Evolutionary conservation across 139 green algal species (phyloP).

Genomic region (Chlorella sp.): DNA sequence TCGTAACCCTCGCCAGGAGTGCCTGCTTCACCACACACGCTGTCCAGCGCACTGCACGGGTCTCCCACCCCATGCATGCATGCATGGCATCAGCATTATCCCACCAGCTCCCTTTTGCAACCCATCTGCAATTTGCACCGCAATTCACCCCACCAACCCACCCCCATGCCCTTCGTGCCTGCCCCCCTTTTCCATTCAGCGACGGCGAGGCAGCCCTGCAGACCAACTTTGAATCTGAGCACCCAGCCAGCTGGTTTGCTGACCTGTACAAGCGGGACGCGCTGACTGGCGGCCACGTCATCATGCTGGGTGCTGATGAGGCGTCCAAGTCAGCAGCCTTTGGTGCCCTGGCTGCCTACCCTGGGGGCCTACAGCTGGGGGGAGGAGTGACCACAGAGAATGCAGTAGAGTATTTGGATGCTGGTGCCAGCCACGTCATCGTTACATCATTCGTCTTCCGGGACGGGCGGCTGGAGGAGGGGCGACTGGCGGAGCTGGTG

Average conservation of each 20-base stretch:
- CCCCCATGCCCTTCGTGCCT: neutral
- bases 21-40: neutral
- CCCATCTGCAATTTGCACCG: neutral
- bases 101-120: neutral
- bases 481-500: constrained; percentile 82
- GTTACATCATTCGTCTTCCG: constrained; percentile 96
- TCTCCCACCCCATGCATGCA: neutral
- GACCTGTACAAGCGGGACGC: constrained; percentile 85
- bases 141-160: neutral
- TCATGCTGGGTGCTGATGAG: constrained; percentile 94
- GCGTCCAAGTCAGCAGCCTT: constrained; percentile 69
- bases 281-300: constrained; percentile 94
- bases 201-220: constrained; percentile 55
- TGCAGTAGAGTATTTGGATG: constrained; percentile 86
- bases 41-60: no score
- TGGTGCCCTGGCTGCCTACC: constrained; percentile 81
- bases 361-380: constrained; percentile 93
- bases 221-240: constrained; percentile 97
- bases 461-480: constrained; percentile 86
- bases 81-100: no score
- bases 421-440: constrained; percentile 96
- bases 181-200: constrained; percentile 2
- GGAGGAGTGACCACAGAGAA: constrained; percentile 92
- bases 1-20: neutral
- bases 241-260: constrained; percentile 84